Percentiles rank a stretch among this genome's conserved stretches.
These are phyloP conservation scores for Ensete ventricosum DNA, from an alignment of 176 grass and related monocot genomes.

Conservation along the genomic window DNA sequence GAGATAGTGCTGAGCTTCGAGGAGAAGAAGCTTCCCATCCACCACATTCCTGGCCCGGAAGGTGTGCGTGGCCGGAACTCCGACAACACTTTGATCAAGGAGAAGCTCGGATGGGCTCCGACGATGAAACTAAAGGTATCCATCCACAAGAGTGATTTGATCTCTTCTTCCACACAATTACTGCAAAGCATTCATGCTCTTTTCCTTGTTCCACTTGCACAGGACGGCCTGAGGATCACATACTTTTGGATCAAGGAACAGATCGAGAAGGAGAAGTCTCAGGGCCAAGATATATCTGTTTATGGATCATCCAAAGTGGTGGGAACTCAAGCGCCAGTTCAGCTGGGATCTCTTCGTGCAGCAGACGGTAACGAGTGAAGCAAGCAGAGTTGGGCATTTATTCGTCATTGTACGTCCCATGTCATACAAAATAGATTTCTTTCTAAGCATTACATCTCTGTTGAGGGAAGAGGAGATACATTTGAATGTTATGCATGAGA, in stretches of 20 bases:
- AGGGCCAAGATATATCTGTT: slow-evolving; percentile 2
- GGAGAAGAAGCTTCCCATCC: slow-evolving; percentile 8
- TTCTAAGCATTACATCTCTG: not conserved
- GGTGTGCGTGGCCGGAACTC: slow-evolving; percentile 9
- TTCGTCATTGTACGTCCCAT: not conserved
- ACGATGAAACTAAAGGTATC: slow-evolving; percentile 6
- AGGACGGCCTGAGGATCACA: slow-evolving; percentile 7
- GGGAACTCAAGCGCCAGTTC: slow-evolving; percentile 18
- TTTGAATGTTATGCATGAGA: no score
- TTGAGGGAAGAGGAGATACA: no score
- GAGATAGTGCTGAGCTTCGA: slow-evolving; percentile 11
- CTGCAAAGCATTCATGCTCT: no score
- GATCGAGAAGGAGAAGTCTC: not conserved
- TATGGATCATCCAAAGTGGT: slow-evolving; percentile 17
- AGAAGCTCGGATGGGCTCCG: slow-evolving; percentile 10
- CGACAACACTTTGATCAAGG: slow-evolving; percentile 8
- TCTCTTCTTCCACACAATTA: no score
- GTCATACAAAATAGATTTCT: not conserved
- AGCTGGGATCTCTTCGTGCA: slow-evolving; percentile 14
- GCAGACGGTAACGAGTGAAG: slow-evolving; percentile 16
- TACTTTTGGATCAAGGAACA: slow-evolving; percentile 17
- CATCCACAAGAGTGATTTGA: not conserved
- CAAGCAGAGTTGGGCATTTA: no score
- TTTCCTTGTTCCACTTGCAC: not conserved
- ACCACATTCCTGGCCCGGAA: slow-evolving; percentile 10